Percentiles rank a stretch among this genome's conserved stretches.
phyloP scores from a whole-genome alignment of 1,284 basidiomycete species.

The Hypsizygus ulmarius region DNA sequence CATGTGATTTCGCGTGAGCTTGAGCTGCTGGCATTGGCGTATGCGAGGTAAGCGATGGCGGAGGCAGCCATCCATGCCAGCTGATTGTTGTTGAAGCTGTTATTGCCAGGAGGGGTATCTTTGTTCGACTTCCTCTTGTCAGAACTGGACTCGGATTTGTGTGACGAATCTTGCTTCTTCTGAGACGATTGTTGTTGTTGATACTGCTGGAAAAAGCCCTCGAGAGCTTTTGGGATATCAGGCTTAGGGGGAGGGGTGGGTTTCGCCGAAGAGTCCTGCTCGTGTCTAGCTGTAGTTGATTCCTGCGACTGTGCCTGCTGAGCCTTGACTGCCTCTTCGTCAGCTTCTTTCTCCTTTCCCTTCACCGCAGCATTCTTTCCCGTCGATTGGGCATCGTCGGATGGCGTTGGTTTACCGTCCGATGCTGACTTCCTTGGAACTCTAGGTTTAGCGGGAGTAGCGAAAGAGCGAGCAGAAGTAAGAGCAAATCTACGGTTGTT shows the following conservation, averaged over 20 bases:
- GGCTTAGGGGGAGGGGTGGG: constrained; percentile 27
- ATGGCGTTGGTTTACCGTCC: neutral
- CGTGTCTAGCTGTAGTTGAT: constrained; percentile 4
- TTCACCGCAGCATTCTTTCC: constrained; percentile 22
- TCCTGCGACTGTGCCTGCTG: constrained; percentile 16
- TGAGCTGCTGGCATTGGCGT: constrained; percentile 58
- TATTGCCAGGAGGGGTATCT: constrained; percentile 48
- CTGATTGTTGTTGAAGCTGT: constrained; percentile 58
- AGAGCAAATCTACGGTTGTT: constrained; percentile 22
- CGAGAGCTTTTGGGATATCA: constrained; percentile 56
- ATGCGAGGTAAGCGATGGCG: constrained; percentile 65
- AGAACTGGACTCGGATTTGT: constrained; percentile 31
- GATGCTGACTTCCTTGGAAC: constrained; percentile 24
- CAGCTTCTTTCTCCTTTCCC: constrained; percentile 40
- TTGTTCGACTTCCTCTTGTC: constrained; percentile 39
- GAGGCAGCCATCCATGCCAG: constrained; percentile 58
- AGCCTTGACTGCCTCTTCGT: constrained; percentile 23
- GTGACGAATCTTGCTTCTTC: constrained; percentile 30
- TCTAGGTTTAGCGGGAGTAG: constrained; percentile 22
- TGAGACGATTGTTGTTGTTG: constrained; percentile 49
- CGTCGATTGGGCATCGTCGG: constrained; percentile 9
- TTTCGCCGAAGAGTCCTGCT: constrained; percentile 14
- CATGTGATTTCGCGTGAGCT: constrained; percentile 91
- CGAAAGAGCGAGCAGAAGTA: constrained; percentile 11
- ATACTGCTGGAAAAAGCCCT: constrained; percentile 79